These are phyloP conservation scores for Annulohypoxylon stygium DNA, from an alignment of 495 filamentous ascomycete species.

Conservation along the genomic window DNA sequence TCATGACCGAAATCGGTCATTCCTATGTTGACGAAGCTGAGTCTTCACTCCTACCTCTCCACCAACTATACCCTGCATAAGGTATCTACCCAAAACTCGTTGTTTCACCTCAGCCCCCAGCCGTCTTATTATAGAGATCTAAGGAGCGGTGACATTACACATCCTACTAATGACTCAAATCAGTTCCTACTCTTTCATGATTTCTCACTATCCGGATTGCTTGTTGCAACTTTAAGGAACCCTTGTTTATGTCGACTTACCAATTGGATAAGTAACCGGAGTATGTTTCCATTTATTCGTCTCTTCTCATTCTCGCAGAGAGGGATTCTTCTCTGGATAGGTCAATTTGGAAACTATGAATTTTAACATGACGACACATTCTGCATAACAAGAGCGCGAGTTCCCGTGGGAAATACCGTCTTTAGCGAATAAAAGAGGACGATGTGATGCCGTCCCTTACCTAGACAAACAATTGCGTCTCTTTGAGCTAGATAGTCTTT, in stretches of 20 bases:
- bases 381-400: no score
- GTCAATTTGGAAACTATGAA: neutral
- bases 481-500: no score
- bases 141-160: neutral
- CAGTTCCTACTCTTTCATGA: neutral
- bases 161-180: neutral
- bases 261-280: neutral
- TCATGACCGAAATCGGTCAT: slow-evolving; percentile 8
- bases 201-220: neutral
- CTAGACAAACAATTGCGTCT: no score
- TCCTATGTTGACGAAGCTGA: slow-evolving; percentile 1
- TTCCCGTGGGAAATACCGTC: no score
- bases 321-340: neutral
- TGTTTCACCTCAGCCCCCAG: slow-evolving; percentile 16
- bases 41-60: neutral
- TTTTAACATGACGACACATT: no score
- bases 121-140: neutral
- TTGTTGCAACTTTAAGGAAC: neutral
- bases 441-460: no score
- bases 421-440: no score
- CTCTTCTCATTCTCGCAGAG: neutral
- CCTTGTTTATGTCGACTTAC: neutral
- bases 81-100: neutral
- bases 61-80: neutral
- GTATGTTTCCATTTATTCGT: neutral